phyloP scores from a whole-genome alignment of 305 asterid species.

The Fraxinus dipetala region DNA sequence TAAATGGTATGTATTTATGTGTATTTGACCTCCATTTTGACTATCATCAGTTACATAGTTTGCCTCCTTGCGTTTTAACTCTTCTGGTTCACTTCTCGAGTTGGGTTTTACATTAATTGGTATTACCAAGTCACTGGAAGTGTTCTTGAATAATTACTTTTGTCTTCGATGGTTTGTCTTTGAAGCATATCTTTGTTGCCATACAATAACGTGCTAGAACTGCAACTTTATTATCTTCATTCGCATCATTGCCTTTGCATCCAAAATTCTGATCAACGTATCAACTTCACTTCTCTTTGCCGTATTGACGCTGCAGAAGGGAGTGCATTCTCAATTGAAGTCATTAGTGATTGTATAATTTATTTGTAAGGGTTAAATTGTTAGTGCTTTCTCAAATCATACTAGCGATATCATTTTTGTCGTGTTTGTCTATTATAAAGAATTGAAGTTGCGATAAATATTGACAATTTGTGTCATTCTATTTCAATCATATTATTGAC shows the following conservation, averaged over 20 bases:
- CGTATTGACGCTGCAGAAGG: not conserved
- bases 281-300: not conserved
- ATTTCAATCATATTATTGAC: not conserved
- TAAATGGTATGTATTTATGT: not conserved
- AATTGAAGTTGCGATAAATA: not conserved
- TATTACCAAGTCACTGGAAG: not conserved
- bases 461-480: not conserved
- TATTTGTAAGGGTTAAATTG: not conserved
- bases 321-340: not conserved
- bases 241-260: not conserved
- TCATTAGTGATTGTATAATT: not conserved
- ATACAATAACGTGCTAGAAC: not conserved
- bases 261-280: not conserved
- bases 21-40: not conserved
- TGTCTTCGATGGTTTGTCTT: not conserved
- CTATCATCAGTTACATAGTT: not conserved
- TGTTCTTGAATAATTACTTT: not conserved
- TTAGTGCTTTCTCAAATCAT: not conserved
- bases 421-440: not conserved
- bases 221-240: not conserved
- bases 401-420: not conserved
- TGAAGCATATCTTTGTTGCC: not conserved
- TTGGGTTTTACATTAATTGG: not conserved
- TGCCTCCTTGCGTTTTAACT: not conserved
- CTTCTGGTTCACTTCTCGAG: not conserved